phyloP scores from a whole-genome alignment of 1,284 basidiomycete species.

The Ceraceosorus guamensis region DNA sequence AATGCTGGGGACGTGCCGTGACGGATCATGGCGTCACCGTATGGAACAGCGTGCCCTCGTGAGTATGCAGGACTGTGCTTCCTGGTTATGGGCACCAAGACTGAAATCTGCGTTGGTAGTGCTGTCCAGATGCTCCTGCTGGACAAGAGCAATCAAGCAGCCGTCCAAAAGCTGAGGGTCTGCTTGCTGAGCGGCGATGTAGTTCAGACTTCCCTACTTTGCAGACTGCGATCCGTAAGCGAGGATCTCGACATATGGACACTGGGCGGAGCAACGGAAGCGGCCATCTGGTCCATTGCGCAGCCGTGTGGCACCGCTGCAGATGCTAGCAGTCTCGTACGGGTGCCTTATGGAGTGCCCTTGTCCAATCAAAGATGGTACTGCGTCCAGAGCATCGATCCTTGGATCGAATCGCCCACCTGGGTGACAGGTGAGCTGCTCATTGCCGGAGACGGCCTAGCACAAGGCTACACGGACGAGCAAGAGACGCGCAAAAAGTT shows the following conservation, averaged over 20 bases:
- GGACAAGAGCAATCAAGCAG: neutral
- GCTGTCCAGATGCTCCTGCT: neutral
- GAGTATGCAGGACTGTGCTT: too few species aligned
- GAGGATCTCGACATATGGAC: neutral
- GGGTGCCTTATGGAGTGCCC: neutral
- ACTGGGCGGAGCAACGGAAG: neutral
- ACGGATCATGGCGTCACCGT: neutral
- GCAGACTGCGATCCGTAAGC: neutral
- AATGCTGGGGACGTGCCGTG: neutral
- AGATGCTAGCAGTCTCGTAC: neutral
- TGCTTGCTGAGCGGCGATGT: neutral
- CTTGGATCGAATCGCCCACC: neutral
- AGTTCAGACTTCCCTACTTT: neutral
- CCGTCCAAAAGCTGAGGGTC: neutral
- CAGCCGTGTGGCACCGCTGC: neutral
- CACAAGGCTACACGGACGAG: constrained; percentile 34
- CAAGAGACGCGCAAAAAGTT: constrained; percentile 34
- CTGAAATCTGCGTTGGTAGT: neutral
- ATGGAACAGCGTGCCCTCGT: neutral
- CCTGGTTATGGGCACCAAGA: too few species aligned
- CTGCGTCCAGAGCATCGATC: neutral
- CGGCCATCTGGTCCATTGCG: neutral
- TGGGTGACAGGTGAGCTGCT: constrained; percentile 28
- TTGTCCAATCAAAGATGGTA: neutral
- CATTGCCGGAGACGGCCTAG: constrained; percentile 39